phyloP scores from a whole-genome alignment of 805 yeast genomes.

The Candida vartiovaarae region DNA sequence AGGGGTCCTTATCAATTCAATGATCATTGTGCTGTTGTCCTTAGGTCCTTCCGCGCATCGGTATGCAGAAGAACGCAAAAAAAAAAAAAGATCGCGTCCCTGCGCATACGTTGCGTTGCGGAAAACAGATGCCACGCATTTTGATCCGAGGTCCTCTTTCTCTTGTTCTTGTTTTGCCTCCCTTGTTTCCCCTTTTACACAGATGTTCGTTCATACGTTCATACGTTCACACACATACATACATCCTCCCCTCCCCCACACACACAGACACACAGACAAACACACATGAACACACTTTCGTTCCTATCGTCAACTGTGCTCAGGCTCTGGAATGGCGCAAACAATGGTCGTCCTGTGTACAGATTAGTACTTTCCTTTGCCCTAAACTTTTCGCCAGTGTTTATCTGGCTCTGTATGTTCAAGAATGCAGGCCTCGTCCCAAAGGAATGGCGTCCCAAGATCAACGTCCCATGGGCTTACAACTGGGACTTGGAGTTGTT shows the following conservation, averaged over 20 bases:
- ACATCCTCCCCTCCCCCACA: background rate
- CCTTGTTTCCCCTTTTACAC: too few relatives aligned
- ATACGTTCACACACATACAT: background rate
- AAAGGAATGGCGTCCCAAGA: constrained; percentile 42
- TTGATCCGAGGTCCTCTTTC: too few relatives aligned
- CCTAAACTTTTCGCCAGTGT: constrained; percentile 44
- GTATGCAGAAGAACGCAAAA: too few relatives aligned
- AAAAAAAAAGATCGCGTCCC: too few relatives aligned
- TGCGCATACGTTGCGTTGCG: too few relatives aligned
- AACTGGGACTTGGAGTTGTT: constrained; percentile 37
- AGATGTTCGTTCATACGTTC: background rate
- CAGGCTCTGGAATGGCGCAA: constrained; percentile 6
- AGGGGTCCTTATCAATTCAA: too few relatives aligned
- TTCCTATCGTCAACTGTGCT: background rate
- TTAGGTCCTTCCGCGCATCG: too few relatives aligned
- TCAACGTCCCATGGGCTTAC: constrained; percentile 41
- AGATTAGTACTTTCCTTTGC: constrained; percentile 25
- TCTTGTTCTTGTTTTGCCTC: too few relatives aligned
- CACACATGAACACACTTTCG: background rate
- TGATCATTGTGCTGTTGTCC: too few relatives aligned
- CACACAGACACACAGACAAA: background rate
- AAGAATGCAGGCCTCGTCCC: constrained; percentile 57
- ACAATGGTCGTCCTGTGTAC: constrained; percentile 7
- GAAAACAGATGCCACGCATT: too few relatives aligned
- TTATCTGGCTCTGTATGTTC: constrained; percentile 49